phyloP scores from a whole-genome alignment of 148 eudicot species.

The Heliosperma pusillum region DNA sequence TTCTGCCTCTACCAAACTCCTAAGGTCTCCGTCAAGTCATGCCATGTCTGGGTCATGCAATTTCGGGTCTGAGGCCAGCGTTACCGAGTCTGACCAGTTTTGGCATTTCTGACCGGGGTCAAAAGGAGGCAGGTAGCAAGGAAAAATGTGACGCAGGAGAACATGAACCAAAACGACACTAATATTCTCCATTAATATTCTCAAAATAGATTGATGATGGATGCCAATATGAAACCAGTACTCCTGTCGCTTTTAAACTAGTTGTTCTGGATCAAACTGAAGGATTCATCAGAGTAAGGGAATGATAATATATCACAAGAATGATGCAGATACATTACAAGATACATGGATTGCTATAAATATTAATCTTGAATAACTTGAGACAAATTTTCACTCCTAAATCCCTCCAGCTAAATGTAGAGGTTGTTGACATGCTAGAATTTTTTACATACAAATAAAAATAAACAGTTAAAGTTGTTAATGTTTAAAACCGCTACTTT shows the following conservation, averaged over 20 bases:
- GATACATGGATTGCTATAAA: constrained; percentile 15
- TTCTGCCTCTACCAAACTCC: neutral
- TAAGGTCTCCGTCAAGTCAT: neutral
- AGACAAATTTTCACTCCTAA: constrained; percentile 6
- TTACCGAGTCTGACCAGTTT: too few relatives aligned
- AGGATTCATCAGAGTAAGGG: neutral
- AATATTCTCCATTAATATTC: too few relatives aligned
- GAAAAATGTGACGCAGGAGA: neutral
- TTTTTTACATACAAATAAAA: constrained; percentile 12
- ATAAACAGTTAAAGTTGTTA: neutral
- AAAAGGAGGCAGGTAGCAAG: too few relatives aligned
- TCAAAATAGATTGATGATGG: neutral
- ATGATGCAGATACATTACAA: neutral
- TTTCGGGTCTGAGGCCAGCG: too few relatives aligned
- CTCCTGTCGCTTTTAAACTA: neutral
- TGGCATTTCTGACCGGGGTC: too few relatives aligned
- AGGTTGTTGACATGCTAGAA: constrained; percentile 12
- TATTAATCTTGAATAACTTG: constrained; percentile 5
- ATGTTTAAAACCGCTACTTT: constrained; percentile 3
- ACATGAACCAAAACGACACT: neutral
- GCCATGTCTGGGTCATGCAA: neutral
- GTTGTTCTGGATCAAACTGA: neutral
- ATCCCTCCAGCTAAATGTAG: constrained; percentile 11
- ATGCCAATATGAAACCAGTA: neutral
- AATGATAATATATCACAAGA: neutral